Evolutionary conservation across 306 rosid species (phyloP).

Genomic region (Pueraria montana): DNA sequence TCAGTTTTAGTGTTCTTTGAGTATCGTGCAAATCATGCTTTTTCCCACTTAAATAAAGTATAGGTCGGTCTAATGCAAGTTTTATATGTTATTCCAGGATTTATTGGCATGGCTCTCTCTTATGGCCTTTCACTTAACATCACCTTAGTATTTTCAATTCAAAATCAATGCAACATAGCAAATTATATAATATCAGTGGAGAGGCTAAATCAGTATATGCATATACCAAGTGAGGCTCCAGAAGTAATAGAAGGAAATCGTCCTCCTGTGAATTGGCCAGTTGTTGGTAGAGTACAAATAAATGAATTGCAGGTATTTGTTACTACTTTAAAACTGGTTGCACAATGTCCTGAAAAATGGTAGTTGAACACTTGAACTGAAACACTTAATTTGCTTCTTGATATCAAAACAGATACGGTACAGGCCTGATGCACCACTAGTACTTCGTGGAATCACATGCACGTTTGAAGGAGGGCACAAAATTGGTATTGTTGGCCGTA

Average conservation of each 20-base stretch:
- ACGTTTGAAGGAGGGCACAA: constrained; percentile 85
- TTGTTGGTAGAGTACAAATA: constrained; percentile 77
- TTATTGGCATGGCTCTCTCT: constrained; percentile 93
- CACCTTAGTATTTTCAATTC: constrained; percentile 73
- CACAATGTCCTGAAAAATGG: not conserved
- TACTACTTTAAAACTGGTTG: not conserved
- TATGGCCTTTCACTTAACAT: constrained; percentile 85
- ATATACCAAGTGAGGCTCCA: constrained; percentile 83
- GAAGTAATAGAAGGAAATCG: constrained; percentile 73
- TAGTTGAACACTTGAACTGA: not conserved
- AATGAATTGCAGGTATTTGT: constrained; percentile 68
- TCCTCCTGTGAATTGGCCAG: constrained; percentile 78
- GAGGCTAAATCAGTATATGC: constrained; percentile 81
- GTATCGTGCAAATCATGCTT: not conserved
- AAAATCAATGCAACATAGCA: constrained; percentile 75
- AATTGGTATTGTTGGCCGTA: constrained; percentile 86
- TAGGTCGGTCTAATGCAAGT: not conserved
- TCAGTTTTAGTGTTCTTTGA: not conserved
- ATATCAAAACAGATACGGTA: constrained; percentile 71
- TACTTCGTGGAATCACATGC: constrained; percentile 86
- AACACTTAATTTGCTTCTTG: constrained; percentile 22
- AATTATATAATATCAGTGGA: constrained; percentile 88
- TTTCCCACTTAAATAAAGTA: not conserved
- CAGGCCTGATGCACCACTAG: constrained; percentile 74
- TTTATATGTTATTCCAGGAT: constrained; percentile 61